Conservation (phyloP, 2,329 filamentous ascomycete genomes). For the Fusarium dimerum region DNA sequence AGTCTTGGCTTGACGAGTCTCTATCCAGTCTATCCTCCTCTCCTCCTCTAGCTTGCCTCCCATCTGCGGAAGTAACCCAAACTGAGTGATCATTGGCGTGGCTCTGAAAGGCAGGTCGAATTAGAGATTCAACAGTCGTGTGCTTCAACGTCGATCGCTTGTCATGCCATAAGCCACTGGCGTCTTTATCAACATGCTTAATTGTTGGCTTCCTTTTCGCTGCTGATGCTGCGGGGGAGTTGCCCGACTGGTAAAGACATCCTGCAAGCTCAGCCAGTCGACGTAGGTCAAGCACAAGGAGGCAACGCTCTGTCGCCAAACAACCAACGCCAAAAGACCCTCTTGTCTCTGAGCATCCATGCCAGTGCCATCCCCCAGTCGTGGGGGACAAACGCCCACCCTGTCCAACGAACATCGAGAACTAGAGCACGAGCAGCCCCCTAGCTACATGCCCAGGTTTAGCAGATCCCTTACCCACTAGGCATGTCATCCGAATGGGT, state of each 20-base stretch:
- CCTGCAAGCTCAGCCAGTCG: neutral
- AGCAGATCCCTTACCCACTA: constrained; percentile 2
- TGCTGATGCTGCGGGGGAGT: neutral
- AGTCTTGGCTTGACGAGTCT: neutral
- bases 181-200: neutral
- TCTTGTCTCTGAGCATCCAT: neutral
- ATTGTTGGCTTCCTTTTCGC: neutral
- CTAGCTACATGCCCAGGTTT: constrained; percentile 14
- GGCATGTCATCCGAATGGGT: constrained; percentile 13
- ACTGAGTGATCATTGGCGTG: neutral
- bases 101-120: neutral
- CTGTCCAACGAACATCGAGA: constrained; percentile 21
- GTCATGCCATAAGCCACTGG: neutral
- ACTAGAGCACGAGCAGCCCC: constrained; percentile 14
- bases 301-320: neutral
- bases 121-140: constrained; percentile 1
- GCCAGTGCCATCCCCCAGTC: neutral
- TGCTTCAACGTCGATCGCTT: neutral
- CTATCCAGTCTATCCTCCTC: neutral
- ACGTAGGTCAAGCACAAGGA: neutral
- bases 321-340: neutral
- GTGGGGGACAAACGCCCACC: neutral
- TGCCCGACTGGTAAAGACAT: neutral
- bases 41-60: neutral
- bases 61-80: constrained; percentile 1